A percentile compares a stretch with the other conserved stretches of the same genome.
phyloP scores from a whole-genome alignment of 169 alveolate genomes.

The Plasmodium adleri region DNA sequence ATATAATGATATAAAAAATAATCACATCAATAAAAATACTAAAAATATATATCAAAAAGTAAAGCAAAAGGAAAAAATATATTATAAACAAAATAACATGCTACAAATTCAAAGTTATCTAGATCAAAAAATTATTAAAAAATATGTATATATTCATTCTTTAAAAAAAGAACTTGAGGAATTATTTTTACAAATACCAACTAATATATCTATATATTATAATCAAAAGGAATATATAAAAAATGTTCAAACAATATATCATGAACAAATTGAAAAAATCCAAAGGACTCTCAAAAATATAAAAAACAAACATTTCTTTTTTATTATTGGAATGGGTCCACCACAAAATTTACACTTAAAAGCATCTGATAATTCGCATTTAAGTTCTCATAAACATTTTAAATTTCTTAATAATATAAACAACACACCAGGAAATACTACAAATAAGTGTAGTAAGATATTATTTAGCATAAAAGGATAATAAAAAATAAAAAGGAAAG shows the following conservation, averaged over 20 bases:
- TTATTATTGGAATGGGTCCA: slow-evolving; percentile 45
- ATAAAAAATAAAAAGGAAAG: neutral
- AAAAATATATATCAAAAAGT: too few species aligned
- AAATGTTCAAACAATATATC: neutral
- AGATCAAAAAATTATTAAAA: neutral
- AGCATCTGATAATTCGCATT: neutral
- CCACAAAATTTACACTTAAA: slow-evolving; percentile 7
- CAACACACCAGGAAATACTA: neutral
- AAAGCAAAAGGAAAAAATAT: neutral
- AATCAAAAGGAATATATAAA: neutral
- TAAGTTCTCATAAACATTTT: neutral
- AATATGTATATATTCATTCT: neutral
- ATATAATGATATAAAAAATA: neutral
- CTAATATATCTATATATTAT: neutral
- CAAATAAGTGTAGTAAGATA: too few species aligned
- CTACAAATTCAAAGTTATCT: slow-evolving; percentile 10
- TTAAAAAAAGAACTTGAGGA: slow-evolving; percentile 1
- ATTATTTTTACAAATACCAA: slow-evolving; percentile 4
- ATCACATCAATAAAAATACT: neutral
- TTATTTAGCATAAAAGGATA: too few species aligned
- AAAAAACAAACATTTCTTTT: slow-evolving; percentile 25
- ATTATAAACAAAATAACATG: neutral
- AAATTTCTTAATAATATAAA: neutral
- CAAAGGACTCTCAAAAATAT: slow-evolving; percentile 4
- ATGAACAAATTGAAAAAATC: slow-evolving; percentile 18